Evolutionary conservation across 1,139 yeast genomes (phyloP).

Genomic region (Zygoascus hellenicus): DNA sequence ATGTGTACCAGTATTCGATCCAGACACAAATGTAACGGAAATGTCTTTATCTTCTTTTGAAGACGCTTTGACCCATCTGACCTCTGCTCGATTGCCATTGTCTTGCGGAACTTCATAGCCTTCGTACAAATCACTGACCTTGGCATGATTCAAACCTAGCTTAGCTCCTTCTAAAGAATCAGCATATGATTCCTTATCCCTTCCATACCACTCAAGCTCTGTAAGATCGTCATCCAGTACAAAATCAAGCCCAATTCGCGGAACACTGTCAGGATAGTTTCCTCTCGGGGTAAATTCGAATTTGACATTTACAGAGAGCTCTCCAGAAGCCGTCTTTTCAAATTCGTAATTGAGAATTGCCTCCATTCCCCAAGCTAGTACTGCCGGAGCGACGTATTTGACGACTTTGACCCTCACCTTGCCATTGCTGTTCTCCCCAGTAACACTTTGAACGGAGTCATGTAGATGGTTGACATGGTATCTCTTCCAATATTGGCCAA

Average conservation of each 20-base stretch:
- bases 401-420: constrained; percentile 16
- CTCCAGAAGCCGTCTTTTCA: background rate
- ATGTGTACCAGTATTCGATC: constrained; percentile 13
- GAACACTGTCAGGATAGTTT: constrained; percentile 19
- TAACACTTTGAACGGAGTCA: constrained; percentile 14
- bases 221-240: constrained; percentile 19
- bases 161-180: constrained; percentile 32
- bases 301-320: constrained; percentile 13
- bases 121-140: constrained; percentile 23
- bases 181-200: constrained; percentile 35
- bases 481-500: constrained; percentile 16
- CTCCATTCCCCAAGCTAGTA: constrained; percentile 24
- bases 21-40: constrained; percentile 5
- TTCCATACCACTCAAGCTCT: constrained; percentile 33
- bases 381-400: constrained; percentile 23
- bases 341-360: constrained; percentile 15
- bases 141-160: constrained; percentile 25
- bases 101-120: constrained; percentile 37
- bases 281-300: constrained; percentile 19
- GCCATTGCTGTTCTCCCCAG: constrained; percentile 9
- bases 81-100: constrained; percentile 35
- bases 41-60: constrained; percentile 4
- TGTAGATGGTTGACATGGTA: constrained; percentile 20
- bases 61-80: constrained; percentile 30
- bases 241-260: constrained; percentile 30